These are phyloP conservation scores for Cyclotella atomus DNA, from an alignment of 108 stramenopile species.

Conservation along the genomic window DNA sequence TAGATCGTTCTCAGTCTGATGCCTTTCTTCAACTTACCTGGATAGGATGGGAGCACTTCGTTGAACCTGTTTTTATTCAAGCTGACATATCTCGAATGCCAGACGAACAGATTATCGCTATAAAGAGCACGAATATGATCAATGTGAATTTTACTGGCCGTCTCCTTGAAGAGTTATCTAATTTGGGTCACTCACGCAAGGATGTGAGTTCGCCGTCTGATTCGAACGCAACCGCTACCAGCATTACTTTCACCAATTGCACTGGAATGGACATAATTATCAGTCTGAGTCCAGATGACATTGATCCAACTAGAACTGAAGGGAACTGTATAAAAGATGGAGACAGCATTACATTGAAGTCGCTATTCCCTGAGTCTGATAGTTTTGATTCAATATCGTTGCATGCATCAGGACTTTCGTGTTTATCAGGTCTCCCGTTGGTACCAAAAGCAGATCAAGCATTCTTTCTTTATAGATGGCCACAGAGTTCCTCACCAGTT, in stretches of 20 bases:
- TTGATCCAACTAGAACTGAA: not conserved
- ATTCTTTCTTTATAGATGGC: constrained; percentile 12
- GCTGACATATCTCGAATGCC: constrained; percentile 72
- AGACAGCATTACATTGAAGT: constrained; percentile 1
- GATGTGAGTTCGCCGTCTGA: not conserved
- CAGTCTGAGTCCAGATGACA: not conserved
- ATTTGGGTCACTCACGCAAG: constrained; percentile 35
- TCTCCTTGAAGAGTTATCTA: constrained; percentile 62
- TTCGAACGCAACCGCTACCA: not conserved
- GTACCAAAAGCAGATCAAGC: constrained; percentile 4
- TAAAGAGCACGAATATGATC: constrained; percentile 28
- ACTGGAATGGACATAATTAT: constrained; percentile 22
- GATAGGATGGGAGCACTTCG: constrained; percentile 61
- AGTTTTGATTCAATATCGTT: constrained; percentile 9
- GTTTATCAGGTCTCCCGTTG: constrained; percentile 19
- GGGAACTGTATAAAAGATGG: not conserved
- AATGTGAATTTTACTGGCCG: constrained; percentile 65
- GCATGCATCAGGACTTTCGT: not conserved
- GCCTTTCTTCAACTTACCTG: not conserved
- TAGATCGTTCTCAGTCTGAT: not conserved
- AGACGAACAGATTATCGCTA: constrained; percentile 57
- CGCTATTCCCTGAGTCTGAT: not conserved
- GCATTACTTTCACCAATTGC: constrained; percentile 12
- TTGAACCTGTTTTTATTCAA: constrained; percentile 56
- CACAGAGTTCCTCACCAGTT: not conserved